Evolutionary conservation across 1,284 basidiomycete genomes (phyloP).

Genomic region (Puccinia hordei): DNA sequence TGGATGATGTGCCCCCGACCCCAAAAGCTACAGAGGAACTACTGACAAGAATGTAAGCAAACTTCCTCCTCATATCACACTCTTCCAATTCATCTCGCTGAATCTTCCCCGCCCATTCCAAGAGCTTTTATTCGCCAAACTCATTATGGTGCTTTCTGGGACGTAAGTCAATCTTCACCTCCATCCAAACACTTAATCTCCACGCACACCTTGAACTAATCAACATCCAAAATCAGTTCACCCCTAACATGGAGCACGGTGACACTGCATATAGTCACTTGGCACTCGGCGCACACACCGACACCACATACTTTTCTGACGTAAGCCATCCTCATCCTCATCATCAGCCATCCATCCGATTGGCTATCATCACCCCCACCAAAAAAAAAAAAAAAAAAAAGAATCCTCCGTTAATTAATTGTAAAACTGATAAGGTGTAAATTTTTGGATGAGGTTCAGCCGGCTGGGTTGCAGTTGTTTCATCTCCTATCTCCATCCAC

Average conservation of each 20-base stretch:
- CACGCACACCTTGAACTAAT: constrained; percentile 63
- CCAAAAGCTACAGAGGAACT: constrained; percentile 51
- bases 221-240: constrained; percentile 91
- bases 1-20: constrained; percentile 45
- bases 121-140: constrained; percentile 41
- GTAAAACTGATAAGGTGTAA: not conserved
- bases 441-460: constrained; percentile 63
- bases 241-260: constrained; percentile 83
- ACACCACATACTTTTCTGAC: constrained; percentile 87
- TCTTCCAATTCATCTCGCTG: not conserved
- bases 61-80: not conserved
- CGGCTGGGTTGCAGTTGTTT: constrained; percentile 90
- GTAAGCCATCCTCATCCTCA: not conserved
- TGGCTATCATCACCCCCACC: too few relatives aligned
- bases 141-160: constrained; percentile 51
- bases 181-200: not conserved
- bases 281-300: constrained; percentile 86
- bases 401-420: too few relatives aligned
- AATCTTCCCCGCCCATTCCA: too few relatives aligned
- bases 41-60: constrained; percentile 19
- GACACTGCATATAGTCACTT: constrained; percentile 86
- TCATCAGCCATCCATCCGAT: too few relatives aligned
- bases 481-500: constrained; percentile 71
- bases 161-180: constrained; percentile 40
- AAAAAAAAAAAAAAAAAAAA: too few relatives aligned